Evolutionary conservation across 495 filamentous ascomycete genomes (phyloP).

Genomic region (Xylaria bambusicola): DNA sequence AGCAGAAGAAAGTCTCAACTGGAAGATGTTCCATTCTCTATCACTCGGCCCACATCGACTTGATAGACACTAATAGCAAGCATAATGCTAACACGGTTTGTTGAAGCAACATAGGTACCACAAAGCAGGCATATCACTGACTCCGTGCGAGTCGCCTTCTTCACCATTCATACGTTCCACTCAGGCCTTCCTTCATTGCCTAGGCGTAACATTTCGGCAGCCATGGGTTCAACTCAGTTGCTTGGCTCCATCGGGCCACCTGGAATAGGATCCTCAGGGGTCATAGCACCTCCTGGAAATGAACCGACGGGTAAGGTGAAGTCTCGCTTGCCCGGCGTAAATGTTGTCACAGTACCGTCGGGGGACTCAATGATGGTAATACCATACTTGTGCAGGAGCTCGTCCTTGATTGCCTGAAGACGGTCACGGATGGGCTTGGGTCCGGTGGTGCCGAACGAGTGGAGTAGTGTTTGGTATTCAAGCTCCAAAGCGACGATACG

Average conservation of each 20-base stretch:
- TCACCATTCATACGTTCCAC: not conserved
- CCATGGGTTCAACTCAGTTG: not conserved
- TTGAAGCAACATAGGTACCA: not conserved
- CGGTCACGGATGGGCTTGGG: conserved; percentile 29
- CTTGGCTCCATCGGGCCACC: conserved; percentile 27
- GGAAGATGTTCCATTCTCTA: not conserved
- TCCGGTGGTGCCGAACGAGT: conserved; percentile 27
- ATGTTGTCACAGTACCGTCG: conserved; percentile 39
- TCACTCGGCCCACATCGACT: not conserved
- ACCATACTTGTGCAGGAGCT: conserved; percentile 42
- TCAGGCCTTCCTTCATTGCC: not conserved
- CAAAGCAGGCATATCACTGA: conserved; percentile 10
- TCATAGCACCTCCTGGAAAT: conserved; percentile 22
- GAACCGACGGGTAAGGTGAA: conserved; percentile 20
- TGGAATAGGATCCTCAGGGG: conserved; percentile 25
- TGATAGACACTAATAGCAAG: not conserved
- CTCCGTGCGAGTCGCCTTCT: conserved; percentile 9
- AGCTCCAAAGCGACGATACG: conserved; percentile 32
- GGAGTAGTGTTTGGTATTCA: conserved; percentile 27
- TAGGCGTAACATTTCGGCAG: not conserved
- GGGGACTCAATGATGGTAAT: conserved; percentile 39
- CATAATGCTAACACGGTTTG: not conserved
- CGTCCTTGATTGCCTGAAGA: conserved; percentile 29
- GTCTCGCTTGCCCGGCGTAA: conserved; percentile 40
- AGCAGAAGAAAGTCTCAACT: not conserved